Conservation (phyloP, 441 rosid species). For the Croton laevigatus region DNA sequence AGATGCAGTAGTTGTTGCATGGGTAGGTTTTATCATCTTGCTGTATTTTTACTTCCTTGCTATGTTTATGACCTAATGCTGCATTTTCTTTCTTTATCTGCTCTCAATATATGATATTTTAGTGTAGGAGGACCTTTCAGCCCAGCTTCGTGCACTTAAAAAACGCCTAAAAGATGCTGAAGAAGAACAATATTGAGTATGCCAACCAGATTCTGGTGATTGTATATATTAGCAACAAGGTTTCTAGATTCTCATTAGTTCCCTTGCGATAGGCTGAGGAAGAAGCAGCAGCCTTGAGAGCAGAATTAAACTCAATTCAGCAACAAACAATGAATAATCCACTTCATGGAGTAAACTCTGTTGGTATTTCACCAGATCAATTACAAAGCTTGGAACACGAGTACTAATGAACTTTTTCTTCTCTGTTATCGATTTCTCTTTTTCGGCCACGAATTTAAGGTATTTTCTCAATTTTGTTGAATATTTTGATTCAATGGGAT, state of each 20-base stretch:
- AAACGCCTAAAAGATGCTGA: conserved; percentile 89
- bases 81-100: conserved; percentile 19
- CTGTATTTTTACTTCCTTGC: background rate
- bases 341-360: conserved; percentile 36
- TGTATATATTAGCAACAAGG: background rate
- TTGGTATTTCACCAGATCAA: conserved; percentile 45
- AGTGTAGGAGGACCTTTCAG: conserved; percentile 88
- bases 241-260: conserved; percentile 18
- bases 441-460: no score
- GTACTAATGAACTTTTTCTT: background rate
- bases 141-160: conserved; percentile 88
- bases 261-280: conserved; percentile 79
- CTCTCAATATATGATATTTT: conserved; percentile 28
- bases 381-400: conserved; percentile 53
- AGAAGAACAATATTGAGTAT: conserved; percentile 89
- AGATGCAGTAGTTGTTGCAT: conserved; percentile 95
- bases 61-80: conserved; percentile 9
- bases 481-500: no score
- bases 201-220: conserved; percentile 26
- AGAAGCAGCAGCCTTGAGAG: conserved; percentile 85
- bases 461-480: no score
- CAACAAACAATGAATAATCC: conserved; percentile 51
- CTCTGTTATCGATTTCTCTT: no score
- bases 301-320: conserved; percentile 71
- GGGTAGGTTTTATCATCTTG: conserved; percentile 40